Percentiles rank a stretch among this genome's conserved stretches.
These are phyloP conservation scores for Gamarada debralockiae DNA, from an alignment of 495 filamentous ascomycete species.

Conservation along the genomic window DNA sequence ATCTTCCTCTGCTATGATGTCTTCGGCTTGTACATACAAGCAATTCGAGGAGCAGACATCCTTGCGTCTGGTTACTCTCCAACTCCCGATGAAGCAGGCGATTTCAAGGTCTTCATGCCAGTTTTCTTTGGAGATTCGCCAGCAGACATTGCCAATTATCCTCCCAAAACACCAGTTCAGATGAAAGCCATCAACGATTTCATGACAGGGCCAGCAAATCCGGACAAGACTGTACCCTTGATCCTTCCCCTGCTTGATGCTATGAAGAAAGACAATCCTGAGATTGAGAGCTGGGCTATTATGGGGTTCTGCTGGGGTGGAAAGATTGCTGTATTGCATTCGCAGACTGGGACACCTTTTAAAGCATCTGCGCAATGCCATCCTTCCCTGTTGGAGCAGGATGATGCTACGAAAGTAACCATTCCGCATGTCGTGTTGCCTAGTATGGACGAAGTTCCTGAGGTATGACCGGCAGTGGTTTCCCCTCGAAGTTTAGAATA, in stretches of 20 bases:
- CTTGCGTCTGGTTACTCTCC: slow-evolving; percentile 40
- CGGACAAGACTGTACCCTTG: not conserved
- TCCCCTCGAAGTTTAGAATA: slow-evolving; percentile 26
- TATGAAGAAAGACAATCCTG: slow-evolving; percentile 48
- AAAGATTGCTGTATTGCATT: slow-evolving; percentile 55
- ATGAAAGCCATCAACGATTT: slow-evolving; percentile 65
- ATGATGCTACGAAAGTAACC: slow-evolving; percentile 61
- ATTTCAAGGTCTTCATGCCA: slow-evolving; percentile 61
- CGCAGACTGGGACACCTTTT: slow-evolving; percentile 59
- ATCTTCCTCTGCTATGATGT: slow-evolving; percentile 64
- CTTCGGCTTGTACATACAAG: slow-evolving; percentile 63
- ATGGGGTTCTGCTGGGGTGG: slow-evolving; percentile 92
- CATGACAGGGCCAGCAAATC: slow-evolving; percentile 53
- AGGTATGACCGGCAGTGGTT: slow-evolving; percentile 32
- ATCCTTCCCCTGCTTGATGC: slow-evolving; percentile 46
- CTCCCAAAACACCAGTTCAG: slow-evolving; percentile 78
- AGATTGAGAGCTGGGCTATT: slow-evolving; percentile 71
- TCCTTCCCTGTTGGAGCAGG: slow-evolving; percentile 80
- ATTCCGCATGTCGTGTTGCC: slow-evolving; percentile 62
- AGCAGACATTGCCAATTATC: slow-evolving; percentile 55
- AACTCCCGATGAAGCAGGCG: slow-evolving; percentile 40
- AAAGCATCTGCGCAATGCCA: slow-evolving; percentile 64
- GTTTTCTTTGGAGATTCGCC: slow-evolving; percentile 60
- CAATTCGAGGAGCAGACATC: slow-evolving; percentile 64
- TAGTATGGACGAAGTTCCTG: slow-evolving; percentile 59